phyloP scores from a whole-genome alignment of 371 early-diverging fungal species.

The Basidiobolus meristosporus region DNA sequence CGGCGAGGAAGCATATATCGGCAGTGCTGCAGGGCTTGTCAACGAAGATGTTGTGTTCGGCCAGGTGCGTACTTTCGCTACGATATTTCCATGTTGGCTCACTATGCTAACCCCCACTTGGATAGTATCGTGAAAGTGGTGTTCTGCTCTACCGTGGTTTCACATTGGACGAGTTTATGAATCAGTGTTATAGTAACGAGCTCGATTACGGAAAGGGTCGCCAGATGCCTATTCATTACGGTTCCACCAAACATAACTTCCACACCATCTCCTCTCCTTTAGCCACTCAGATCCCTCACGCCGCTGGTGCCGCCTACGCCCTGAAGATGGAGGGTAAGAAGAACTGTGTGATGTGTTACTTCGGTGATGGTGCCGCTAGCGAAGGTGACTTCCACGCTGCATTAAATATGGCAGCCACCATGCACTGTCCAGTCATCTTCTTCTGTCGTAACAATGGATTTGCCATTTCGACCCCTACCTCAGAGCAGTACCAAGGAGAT shows the following conservation, averaged over 20 bases:
- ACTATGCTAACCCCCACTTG: no score
- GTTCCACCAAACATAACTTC: constrained; percentile 62
- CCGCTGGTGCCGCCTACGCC: constrained; percentile 92
- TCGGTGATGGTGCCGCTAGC: constrained; percentile 94
- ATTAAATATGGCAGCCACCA: constrained; percentile 89
- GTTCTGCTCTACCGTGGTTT: constrained; percentile 87
- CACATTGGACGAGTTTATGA: constrained; percentile 80
- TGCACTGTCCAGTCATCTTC: constrained; percentile 79
- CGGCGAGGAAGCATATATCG: constrained; percentile 93
- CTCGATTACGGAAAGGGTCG: constrained; percentile 85
- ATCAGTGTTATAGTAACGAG: constrained; percentile 88
- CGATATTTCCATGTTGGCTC: background rate
- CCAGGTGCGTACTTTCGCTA: constrained; percentile 25
- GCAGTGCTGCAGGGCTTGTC: constrained; percentile 73
- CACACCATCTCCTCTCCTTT: constrained; percentile 94
- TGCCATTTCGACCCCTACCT: constrained; percentile 90
- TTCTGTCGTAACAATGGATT: constrained; percentile 97
- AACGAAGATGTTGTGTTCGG: constrained; percentile 78
- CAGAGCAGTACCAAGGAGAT: constrained; percentile 92
- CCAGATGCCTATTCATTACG: constrained; percentile 97
- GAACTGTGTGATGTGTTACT: constrained; percentile 76
- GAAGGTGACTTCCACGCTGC: constrained; percentile 98
- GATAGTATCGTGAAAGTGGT: constrained; percentile 91
- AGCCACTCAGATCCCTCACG: constrained; percentile 94
- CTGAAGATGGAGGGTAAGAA: constrained; percentile 59